A percentile compares a stretch with the other conserved stretches of the same genome.
Conservation (phyloP, 179 eudicot genomes). For the Camellia oleifera region DNA sequence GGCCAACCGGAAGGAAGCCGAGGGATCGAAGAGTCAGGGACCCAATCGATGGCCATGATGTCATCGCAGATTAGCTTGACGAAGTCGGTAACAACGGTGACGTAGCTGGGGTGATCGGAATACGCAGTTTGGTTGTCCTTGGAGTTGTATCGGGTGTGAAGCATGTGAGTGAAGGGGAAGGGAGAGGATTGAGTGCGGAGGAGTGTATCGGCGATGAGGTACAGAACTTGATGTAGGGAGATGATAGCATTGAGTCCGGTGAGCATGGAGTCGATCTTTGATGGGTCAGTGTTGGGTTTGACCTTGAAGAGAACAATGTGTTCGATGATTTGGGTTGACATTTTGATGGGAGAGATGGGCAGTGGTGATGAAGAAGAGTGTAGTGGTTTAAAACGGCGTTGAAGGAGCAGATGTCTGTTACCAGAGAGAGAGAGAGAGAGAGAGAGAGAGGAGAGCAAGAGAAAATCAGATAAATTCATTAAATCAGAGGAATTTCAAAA, state of each 20-base stretch:
- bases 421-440: too few relatives aligned
- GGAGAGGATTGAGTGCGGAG: slow-evolving; percentile 40
- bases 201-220: slow-evolving; percentile 56
- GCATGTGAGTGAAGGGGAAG: slow-evolving; percentile 65
- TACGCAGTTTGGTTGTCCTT: slow-evolving; percentile 54
- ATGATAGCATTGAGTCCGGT: slow-evolving; percentile 46
- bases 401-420: too few relatives aligned
- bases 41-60: slow-evolving; percentile 86
- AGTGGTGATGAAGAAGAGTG: too few relatives aligned
- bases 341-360: too few relatives aligned
- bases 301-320: too few relatives aligned
- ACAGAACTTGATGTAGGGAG: slow-evolving; percentile 47
- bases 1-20: slow-evolving; percentile 53
- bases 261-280: slow-evolving; percentile 32
- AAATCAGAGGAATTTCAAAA: too few relatives aligned
- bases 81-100: slow-evolving; percentile 40
- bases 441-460: too few relatives aligned
- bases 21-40: slow-evolving; percentile 25
- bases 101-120: slow-evolving; percentile 59
- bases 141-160: slow-evolving; percentile 65
- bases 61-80: slow-evolving; percentile 75
- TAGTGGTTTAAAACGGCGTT: too few relatives aligned
- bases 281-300: too few relatives aligned
- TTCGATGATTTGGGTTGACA: too few relatives aligned
- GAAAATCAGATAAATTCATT: too few relatives aligned